Base-by-base conservation (phyloP, 2,329 filamentous ascomycete genomes). In the Neoarthrinium moseri region DNA sequence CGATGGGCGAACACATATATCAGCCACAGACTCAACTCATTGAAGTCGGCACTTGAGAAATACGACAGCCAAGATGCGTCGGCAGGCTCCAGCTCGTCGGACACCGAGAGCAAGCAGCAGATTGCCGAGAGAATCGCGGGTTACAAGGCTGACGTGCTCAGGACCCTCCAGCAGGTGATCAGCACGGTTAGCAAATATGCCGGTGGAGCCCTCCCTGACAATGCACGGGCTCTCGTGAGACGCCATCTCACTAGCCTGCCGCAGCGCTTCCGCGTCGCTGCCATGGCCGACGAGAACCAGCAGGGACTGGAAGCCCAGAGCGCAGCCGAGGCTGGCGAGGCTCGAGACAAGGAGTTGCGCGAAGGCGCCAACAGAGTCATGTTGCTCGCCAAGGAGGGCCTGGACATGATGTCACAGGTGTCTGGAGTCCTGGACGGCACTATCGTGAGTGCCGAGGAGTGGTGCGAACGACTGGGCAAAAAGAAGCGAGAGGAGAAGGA, bases 321-420 rank as follows among this genome's bases (percentile, higher is more conserved):
- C 38, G 62, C 62, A 35, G 61, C 63, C 45, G 60, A 63, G 46
- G 63, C 68, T 35, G 64, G 58, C 37, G 69, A 71, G 38, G 54
- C 53, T n/a, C 64, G 64, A 21, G 71, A 75, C 44, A 64, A 65
- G 44, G 69, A 72, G 36, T 66, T 72, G 11, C 67, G 69, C 2
- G 77, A 84, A 21, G 75, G 76, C 42, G 91, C 89, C 0, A 86
- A 91, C 55, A 79, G 87, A 32, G 91, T 95, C 46, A 71, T 97
- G 11, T 83, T 94, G 2, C 81, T 97, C 42, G 92, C 92, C 6
- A 87, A 87, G 58, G 92, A 97, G 63, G 90, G 91, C 0, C 74
- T 97, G 12, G 91, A 96, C 56, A 96, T 97, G 86, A 91, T 97
- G 77, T 80, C 83, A 1, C 91, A 96, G 64, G 90, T 99, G 40